Percentiles rank a stretch among this genome's conserved stretches.
Conservation (phyloP, 257 asterid species). For the Lithospermum erythrorhizon region DNA sequence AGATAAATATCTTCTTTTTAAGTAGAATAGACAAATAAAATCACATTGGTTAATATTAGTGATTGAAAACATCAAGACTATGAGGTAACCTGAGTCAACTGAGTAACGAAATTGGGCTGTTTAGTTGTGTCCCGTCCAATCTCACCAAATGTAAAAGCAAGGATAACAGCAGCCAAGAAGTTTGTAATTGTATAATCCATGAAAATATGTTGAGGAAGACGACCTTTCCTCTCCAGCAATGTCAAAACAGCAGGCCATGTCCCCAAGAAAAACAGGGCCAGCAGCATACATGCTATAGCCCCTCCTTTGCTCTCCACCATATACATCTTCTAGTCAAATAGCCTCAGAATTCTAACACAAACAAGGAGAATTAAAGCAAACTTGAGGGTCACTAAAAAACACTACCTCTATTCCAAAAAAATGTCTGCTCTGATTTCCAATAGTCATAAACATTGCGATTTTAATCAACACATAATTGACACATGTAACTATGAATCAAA, state of each 20-base stretch:
- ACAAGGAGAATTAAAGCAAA: not conserved
- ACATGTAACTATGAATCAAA: no score
- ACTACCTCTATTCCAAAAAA: no score
- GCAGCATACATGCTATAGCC: constrained; percentile 82
- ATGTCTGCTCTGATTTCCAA: no score
- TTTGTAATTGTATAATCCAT: constrained; percentile 86
- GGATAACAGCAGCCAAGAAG: constrained; percentile 73
- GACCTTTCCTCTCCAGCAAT: constrained; percentile 81
- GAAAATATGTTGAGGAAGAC: constrained; percentile 90
- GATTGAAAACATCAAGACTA: not conserved
- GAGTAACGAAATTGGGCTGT: constrained; percentile 61
- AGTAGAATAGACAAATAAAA: not conserved
- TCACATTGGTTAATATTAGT: not conserved
- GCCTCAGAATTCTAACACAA: not conserved
- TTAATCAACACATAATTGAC: no score
- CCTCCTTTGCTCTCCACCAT: constrained; percentile 90
- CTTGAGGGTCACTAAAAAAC: no score
- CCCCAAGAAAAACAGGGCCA: constrained; percentile 66
- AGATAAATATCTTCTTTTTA: no score
- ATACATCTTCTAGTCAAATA: constrained; percentile 45
- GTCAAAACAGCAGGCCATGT: constrained; percentile 96
- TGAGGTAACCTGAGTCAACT: constrained; percentile 55
- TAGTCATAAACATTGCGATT: no score
- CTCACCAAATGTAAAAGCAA: constrained; percentile 85
- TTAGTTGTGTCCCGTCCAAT: constrained; percentile 43